Conservation (phyloP, 495 filamentous ascomycete species). For the Peziza echinospora region DNA sequence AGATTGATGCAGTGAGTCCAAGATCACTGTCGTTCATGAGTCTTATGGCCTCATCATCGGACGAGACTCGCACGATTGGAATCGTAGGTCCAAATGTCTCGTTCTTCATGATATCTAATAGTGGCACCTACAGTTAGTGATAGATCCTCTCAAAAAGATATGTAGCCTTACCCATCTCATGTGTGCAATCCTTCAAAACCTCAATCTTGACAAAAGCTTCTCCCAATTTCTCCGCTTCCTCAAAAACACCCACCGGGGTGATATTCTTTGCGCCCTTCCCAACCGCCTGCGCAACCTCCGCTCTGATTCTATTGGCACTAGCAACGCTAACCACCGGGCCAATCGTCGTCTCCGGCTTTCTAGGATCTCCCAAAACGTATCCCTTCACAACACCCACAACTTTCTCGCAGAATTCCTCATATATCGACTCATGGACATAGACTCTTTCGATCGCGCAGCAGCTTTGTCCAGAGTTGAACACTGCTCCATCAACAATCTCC, state of each 20-base stretch:
- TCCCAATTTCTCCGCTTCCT: constrained; percentile 9
- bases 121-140: background rate
- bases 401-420: constrained; percentile 58
- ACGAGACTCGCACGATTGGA: constrained; percentile 74
- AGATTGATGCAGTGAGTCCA: constrained; percentile 89
- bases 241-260: constrained; percentile 50
- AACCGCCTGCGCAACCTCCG: constrained; percentile 67
- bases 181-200: constrained; percentile 59
- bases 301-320: constrained; percentile 50
- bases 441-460: constrained; percentile 86
- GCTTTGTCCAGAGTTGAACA: constrained; percentile 95
- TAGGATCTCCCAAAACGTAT: constrained; percentile 76
- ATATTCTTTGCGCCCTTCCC: constrained; percentile 58
- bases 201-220: constrained; percentile 64
- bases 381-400: constrained; percentile 61
- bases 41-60: constrained; percentile 58
- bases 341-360: constrained; percentile 53
- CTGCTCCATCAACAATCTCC: constrained; percentile 77
- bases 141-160: background rate
- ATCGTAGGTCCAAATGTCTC: constrained; percentile 95
- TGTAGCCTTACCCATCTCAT: constrained; percentile 43
- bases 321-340: constrained; percentile 71
- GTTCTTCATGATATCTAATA: constrained; percentile 56
- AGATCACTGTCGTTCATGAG: constrained; percentile 94
- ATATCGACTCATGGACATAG: constrained; percentile 68